Percentiles rank a stretch among this genome's conserved stretches.
Evolutionary conservation across 164 flowering plant species (phyloP).

Genomic region (Liquidambar formosana): DNA sequence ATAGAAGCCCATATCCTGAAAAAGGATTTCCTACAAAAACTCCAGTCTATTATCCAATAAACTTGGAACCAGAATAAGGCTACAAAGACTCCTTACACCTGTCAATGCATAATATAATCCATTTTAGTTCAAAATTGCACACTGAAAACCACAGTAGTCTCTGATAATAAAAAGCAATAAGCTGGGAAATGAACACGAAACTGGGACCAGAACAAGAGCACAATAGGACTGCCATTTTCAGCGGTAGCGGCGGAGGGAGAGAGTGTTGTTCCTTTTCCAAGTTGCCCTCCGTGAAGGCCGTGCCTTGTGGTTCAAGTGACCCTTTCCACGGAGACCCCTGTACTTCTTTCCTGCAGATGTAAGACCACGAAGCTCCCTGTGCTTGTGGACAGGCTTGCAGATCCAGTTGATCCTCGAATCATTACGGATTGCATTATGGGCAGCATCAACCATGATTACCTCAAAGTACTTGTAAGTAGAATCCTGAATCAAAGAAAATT

Average conservation of each 20-base stretch:
- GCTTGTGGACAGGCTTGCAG: slow-evolving; percentile 17
- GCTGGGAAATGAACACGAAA: background rate
- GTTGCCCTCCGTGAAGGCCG: slow-evolving; percentile 6
- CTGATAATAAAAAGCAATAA: background rate
- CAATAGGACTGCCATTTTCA: background rate
- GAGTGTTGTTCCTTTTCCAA: slow-evolving; percentile 15
- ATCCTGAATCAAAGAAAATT: background rate
- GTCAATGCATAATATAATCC: background rate
- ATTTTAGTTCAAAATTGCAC: background rate
- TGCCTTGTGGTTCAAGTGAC: slow-evolving; percentile 12
- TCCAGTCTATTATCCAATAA: no score
- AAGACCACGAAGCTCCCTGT: slow-evolving; percentile 13
- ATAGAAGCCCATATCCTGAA: no score
- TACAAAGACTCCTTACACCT: background rate
- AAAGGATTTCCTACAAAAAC: no score
- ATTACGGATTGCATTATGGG: slow-evolving; percentile 10
- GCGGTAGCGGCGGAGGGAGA: slow-evolving; percentile 12
- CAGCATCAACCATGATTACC: slow-evolving; percentile 12
- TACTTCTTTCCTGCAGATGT: slow-evolving; percentile 10
- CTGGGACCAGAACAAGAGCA: background rate
- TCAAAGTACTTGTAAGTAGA: slow-evolving; percentile 16
- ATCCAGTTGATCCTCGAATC: slow-evolving; percentile 17
- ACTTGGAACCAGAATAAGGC: background rate
- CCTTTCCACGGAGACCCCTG: slow-evolving; percentile 11
- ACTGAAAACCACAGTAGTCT: background rate